Base-by-base conservation (phyloP, 1,284 basidiomycete genomes). In the Inonotus hispidus region DNA sequence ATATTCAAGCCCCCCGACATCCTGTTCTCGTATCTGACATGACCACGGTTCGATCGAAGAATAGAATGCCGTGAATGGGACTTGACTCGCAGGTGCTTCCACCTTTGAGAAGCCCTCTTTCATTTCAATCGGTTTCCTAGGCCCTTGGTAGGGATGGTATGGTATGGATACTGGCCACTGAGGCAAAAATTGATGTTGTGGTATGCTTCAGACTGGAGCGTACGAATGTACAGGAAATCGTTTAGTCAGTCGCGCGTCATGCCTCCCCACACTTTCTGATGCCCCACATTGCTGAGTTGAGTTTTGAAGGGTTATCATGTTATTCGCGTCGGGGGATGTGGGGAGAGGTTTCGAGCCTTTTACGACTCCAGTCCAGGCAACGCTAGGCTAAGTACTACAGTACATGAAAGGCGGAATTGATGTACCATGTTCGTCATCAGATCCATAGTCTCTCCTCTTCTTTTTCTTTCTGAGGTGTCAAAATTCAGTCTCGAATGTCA, bases 1-100 rank as follows among this genome's bases (percentile, higher is more conserved):
- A 69, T 90, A 90, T 64, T 91, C 88, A 62, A 97, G 79, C 73
- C 93, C 93, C 4, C 94, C 94, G 35, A 96, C 75, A 69, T 96
- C 94, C 72, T 95, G 94, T 73, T 96, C 93, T 62, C 88, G 88
- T 58, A 95, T 84, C 43, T 83, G 82, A 47, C 93, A 85, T 67
- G 93, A 77, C 79, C 90, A 97, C 13, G 91, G 88, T 69, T 96
- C 93, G 52, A 95, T 82, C 68, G 85, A 89, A 37, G 86, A 77
- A 73, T 93, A 93, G 70, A 95, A 96, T 1, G 91, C 92, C 13
- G 74, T 80, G 19, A 87, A 79, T 11, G 77, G 79, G 8, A 80
- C 79, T 69, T 90, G 93, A 14, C 80, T 74, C 0, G 88, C 84
- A 53, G 82, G 84, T 19, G 73, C 71, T 72, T 93, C 95, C 37